phyloP scores from a whole-genome alignment of 768 basidiomycete species.

The Neoboletus subvelutipes region DNA sequence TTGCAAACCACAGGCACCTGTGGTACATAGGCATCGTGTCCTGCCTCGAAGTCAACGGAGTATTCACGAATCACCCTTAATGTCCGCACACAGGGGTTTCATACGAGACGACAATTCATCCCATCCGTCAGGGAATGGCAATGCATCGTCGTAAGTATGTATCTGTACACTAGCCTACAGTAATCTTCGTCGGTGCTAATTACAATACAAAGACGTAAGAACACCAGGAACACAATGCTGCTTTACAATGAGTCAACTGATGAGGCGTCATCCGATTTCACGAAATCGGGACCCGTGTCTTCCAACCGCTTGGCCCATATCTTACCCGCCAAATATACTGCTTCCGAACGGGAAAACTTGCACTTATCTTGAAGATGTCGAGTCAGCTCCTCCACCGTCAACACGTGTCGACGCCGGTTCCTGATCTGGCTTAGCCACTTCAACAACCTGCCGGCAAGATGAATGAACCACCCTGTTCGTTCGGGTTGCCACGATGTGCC shows the following conservation, averaged over 20 bases:
- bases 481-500: constrained; percentile 23
- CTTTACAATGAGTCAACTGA: constrained; percentile 11
- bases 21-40: constrained; percentile 1
- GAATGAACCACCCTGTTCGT: constrained; percentile 24
- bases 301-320: constrained; percentile 27
- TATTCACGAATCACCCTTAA: constrained; percentile 1
- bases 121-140: constrained; percentile 1
- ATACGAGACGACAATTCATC: neutral
- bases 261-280: constrained; percentile 21
- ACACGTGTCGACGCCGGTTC: constrained; percentile 5
- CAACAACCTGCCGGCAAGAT: constrained; percentile 20
- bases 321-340: constrained; percentile 20
- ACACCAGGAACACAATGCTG: neutral
- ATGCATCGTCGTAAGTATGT: neutral
- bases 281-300: constrained; percentile 20
- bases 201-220: constrained; percentile 11
- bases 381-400: constrained; percentile 21
- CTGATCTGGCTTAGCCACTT: constrained; percentile 22
- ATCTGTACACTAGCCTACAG: neutral
- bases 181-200: neutral
- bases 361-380: constrained; percentile 26
- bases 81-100: constrained; percentile 8
- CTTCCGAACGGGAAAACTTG: constrained; percentile 24
- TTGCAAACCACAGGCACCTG: constrained; percentile 8
- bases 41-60: neutral